Base-by-base conservation (phyloP, 371 early-diverging fungal genomes). In the Entomophthora muscae region DNA sequence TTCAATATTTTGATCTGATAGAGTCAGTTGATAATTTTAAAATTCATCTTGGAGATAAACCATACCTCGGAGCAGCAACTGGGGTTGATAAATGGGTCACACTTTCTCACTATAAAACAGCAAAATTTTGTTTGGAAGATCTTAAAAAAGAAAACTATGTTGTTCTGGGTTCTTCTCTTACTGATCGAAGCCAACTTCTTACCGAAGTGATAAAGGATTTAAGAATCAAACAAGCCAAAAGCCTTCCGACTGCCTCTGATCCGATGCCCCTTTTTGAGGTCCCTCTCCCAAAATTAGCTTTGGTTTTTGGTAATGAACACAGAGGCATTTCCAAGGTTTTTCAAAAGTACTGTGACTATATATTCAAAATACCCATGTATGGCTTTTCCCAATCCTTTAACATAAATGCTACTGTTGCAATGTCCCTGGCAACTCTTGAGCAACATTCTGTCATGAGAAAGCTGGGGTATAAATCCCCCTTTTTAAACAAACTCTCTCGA, bases 261-360 rank as follows among this genome's bases (percentile, higher is more conserved):
- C 10, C 5, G 17, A 17, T 17, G 17, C 42, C 42, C 17, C 23
- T 13, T 17, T 30, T 28, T 3, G 33, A 33, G 3, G 13, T n/a
- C 1, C 33, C 30, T 12, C 42, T 32, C 21, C 61, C 61, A 29
- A 62, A 62, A 52, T 52, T 62, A 17, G 62, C 62, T 17, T 22
- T 62, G 23, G 30, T 52, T 22, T 62, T 62, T 62, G 62, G 62
- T 52, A 62, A 62, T 29, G 62, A 62, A 62, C 5, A 27, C 2
- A 12, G 62, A 52, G 62, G 62, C 10, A 1, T 52, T 12, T 28
- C 53, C 21, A 62, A 62, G 21, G 10, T 5, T 52, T 22, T 51
- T 51, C 22, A 26, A 23, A 62, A 53, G 3, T 17, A 26, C 2
- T 29, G 32, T 22, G 52, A 61, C 23, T 24, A 52, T 51, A 5